Percentiles rank a stretch among this genome's conserved stretches.
These are phyloP conservation scores for Gryganskiella cystojenkinii DNA, from an alignment of 192 early-diverging fungal genomes.

Conservation along the genomic window DNA sequence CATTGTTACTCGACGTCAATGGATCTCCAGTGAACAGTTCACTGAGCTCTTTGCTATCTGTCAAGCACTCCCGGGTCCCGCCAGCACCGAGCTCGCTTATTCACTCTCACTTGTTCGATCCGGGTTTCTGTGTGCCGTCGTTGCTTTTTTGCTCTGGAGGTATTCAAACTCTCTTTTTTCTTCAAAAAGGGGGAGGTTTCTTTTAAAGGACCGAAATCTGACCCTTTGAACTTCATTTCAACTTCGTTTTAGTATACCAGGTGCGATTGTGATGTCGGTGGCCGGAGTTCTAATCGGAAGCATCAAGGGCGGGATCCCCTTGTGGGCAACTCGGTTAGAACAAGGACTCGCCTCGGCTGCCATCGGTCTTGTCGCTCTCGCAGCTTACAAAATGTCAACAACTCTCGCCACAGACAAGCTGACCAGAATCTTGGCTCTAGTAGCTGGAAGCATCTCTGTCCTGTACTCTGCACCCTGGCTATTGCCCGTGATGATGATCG, in stretches of 20 bases:
- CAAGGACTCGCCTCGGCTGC: slow-evolving; percentile 66
- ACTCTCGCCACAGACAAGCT: slow-evolving; percentile 49
- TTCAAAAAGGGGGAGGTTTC: no score
- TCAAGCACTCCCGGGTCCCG: slow-evolving; percentile 72
- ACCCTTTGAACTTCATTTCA: background rate
- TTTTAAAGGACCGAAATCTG: no score
- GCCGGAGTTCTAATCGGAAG: slow-evolving; percentile 58
- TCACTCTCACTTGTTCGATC: slow-evolving; percentile 61
- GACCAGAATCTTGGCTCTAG: slow-evolving; percentile 40
- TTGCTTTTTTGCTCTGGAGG: slow-evolving; percentile 67
- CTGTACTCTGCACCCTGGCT: slow-evolving; percentile 59
- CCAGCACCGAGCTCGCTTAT: slow-evolving; percentile 64
- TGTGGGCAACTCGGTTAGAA: slow-evolving; percentile 59
- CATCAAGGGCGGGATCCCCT: slow-evolving; percentile 54
- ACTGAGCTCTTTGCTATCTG: slow-evolving; percentile 73
- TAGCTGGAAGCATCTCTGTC: slow-evolving; percentile 37
- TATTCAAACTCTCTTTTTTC: slow-evolving; percentile 51
- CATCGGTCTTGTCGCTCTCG: slow-evolving; percentile 70
- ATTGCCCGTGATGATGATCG: slow-evolving; percentile 64
- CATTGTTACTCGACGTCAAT: slow-evolving; percentile 63
- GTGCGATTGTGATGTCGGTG: slow-evolving; percentile 64
- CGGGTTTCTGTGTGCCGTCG: slow-evolving; percentile 58
- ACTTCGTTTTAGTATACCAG: slow-evolving; percentile 53
- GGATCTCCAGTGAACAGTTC: slow-evolving; percentile 66
- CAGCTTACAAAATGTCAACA: slow-evolving; percentile 59